Evolutionary conservation across 768 basidiomycete species (phyloP), one percentile per base, ranked within the genome.

Genomic region (Tubosaeta sp.): DNA sequence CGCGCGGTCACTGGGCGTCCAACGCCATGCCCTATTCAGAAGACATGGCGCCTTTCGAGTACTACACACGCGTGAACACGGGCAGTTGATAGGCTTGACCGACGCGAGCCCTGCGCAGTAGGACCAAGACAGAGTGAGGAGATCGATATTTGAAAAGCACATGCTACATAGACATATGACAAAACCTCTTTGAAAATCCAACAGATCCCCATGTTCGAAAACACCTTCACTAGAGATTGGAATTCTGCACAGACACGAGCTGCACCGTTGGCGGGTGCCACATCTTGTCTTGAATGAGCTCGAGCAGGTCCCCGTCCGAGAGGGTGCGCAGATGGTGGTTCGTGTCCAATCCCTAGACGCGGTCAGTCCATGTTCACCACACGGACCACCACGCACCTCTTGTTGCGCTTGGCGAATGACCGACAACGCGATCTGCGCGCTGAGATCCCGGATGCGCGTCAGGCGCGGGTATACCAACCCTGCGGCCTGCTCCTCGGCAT

Each of bases 61-160:
- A 74, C 57, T 96, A 99, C 67, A 87, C 84, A 3, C 82, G 96
- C 29, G 66, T 48, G 8, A n/a, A n/a, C n/a, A n/a, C n/a, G n/a
- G n/a, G n/a, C n/a, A n/a, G n/a, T n/a, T n/a, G n/a, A n/a, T n/a
- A n/a, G n/a, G n/a, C n/a, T n/a, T n/a, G n/a, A n/a, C n/a, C n/a
- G n/a, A n/a, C n/a, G n/a, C n/a, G n/a, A n/a, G n/a, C n/a, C n/a
- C n/a, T n/a, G n/a, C n/a, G n/a, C n/a, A n/a, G n/a, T n/a, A n/a
- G n/a, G n/a, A n/a, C n/a, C n/a, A n/a, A n/a, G n/a, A n/a, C n/a
- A n/a, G n/a, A n/a, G n/a, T n/a, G n/a, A n/a, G n/a, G n/a, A n/a
- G n/a, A n/a, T 27, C 9, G 27, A 27, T 27, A 27, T 27, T 27
- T 27, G 27, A 27, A 27, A 45, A 24, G 5, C 14, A n/a, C 13